phyloP scores from a whole-genome alignment of 164 flowering plant genomes.

The Warburgia ugandensis region DNA sequence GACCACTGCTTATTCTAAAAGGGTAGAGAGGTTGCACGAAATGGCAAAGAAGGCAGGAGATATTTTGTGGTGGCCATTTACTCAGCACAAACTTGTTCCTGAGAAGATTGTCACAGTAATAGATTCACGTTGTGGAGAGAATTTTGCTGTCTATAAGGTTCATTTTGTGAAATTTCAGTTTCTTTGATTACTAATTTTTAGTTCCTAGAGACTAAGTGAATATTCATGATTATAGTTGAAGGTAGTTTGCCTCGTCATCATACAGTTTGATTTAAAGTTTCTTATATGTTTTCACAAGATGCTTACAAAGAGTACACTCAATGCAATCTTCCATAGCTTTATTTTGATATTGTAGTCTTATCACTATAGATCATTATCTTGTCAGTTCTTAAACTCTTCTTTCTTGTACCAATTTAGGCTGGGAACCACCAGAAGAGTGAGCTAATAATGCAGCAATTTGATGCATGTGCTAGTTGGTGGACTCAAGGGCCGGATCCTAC shows the following conservation, averaged over 20 bases:
- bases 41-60: conserved; percentile 71
- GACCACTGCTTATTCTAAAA: conserved; percentile 42
- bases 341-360: not conserved
- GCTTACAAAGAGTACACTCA: too few species aligned
- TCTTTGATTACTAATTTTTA: not conserved
- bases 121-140: conserved; percentile 96
- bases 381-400: too few species aligned
- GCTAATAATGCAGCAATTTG: conserved; percentile 64
- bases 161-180: conserved; percentile 5
- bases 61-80: conserved; percentile 96
- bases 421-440: conserved; percentile 13
- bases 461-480: conserved; percentile 99
- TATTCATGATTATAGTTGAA: too few species aligned
- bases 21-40: conserved; percentile 46
- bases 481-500: conserved; percentile 92
- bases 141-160: conserved; percentile 85
- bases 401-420: conserved; percentile 14
- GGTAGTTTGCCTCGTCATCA: not conserved
- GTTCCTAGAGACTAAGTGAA: too few species aligned
- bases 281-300: too few species aligned
- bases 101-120: conserved; percentile 76
- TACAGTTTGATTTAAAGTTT: not conserved
- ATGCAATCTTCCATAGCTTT: too few species aligned
- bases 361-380: too few species aligned
- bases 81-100: conserved; percentile 84